These are phyloP conservation scores for Phragmites australis DNA, from an alignment of 176 grass and related monocot genomes.

Conservation along the genomic window DNA sequence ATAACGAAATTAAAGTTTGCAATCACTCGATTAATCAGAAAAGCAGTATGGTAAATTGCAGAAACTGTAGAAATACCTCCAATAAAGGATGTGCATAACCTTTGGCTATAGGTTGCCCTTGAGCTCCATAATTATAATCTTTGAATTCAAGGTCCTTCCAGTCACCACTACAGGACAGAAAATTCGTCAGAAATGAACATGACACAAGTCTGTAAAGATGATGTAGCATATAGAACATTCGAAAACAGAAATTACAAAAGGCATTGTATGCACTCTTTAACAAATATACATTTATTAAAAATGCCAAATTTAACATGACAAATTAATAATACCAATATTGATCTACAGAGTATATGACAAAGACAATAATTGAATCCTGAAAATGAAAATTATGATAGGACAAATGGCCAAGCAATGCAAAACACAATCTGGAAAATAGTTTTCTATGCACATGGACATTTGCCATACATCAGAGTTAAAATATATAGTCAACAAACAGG, in stretches of 20 bases:
- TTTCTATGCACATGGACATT: background rate
- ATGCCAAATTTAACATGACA: background rate
- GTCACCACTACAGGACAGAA: too few relatives aligned
- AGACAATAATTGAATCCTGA: background rate
- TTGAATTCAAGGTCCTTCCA: too few relatives aligned
- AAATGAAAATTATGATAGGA: background rate
- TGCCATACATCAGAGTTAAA: background rate
- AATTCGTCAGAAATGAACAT: too few relatives aligned
- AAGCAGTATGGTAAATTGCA: background rate
- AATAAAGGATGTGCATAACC: slow-evolving; percentile 80
- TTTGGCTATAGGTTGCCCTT: too few relatives aligned
- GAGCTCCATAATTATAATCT: too few relatives aligned
- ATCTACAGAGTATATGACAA: too few relatives aligned
- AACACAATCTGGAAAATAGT: background rate
- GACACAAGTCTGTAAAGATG: background rate
- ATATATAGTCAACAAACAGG: background rate
- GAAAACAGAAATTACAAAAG: background rate
- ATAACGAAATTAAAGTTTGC: slow-evolving; percentile 9
- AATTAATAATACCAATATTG: background rate
- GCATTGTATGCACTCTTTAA: background rate
- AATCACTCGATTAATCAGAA: slow-evolving; percentile 13
- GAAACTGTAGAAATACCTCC: slow-evolving; percentile 57
- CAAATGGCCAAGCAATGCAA: background rate
- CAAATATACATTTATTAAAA: background rate
- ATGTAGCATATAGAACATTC: background rate